A percentile compares a stretch with the other conserved stretches of the same genome.
phyloP scores from a whole-genome alignment of 139 green algal species.

The Limnomonas spitsbergensis region DNA sequence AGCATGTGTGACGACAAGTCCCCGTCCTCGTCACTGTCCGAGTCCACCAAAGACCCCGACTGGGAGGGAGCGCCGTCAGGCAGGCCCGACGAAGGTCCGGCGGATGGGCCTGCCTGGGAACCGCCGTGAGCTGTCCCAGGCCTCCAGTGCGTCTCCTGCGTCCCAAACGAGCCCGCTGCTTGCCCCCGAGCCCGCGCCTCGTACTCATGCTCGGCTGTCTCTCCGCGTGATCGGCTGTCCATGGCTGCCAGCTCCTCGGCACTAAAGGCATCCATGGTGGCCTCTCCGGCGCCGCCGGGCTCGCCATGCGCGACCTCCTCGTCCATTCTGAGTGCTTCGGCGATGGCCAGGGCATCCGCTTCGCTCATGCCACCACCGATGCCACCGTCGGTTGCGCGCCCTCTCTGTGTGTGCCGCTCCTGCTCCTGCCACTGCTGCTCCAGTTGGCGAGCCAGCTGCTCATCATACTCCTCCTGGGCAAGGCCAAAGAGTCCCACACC shows the following conservation, averaged over 20 bases:
- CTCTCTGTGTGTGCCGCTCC: slow-evolving; percentile 8
- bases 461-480: too few species aligned
- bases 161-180: too few species aligned
- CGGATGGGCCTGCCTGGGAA: too few species aligned
- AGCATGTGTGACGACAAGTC: neutral
- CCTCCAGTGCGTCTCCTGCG: too few species aligned
- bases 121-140: too few species aligned
- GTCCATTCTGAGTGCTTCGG: too few species aligned
- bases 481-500: too few species aligned
- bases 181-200: too few species aligned
- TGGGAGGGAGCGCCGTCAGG: too few species aligned
- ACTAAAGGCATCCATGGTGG: neutral
- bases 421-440: neutral
- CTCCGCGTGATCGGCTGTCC: neutral
- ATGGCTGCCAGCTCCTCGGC: neutral
- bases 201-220: neutral
- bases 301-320: neutral
- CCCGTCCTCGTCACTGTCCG: neutral
- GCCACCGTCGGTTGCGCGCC: slow-evolving; percentile 13
- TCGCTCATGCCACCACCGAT: slow-evolving; percentile 3
- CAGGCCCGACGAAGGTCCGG: too few species aligned
- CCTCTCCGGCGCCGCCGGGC: neutral
- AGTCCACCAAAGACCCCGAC: too few species aligned
- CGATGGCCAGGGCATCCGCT: neutral
- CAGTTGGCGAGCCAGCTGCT: neutral